These are phyloP conservation scores for Phaeodactylum tricornutum DNA, from an alignment of 108 stramenopile genomes.

Conservation along the genomic window DNA sequence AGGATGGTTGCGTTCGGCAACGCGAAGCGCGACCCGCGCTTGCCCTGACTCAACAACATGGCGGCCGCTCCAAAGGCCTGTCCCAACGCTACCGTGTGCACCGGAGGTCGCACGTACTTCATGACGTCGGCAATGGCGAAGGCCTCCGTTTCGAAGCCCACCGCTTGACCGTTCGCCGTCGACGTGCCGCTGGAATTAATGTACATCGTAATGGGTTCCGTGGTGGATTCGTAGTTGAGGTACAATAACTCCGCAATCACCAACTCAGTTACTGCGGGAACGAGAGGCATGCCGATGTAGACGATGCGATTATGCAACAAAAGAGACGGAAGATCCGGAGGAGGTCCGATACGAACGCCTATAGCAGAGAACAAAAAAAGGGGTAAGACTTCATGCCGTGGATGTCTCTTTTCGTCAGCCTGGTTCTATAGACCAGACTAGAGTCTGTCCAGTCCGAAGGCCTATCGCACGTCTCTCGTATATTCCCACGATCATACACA, in stretches of 20 bases:
- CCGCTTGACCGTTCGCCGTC: slow-evolving; percentile 79
- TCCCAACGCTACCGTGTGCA: slow-evolving; percentile 94
- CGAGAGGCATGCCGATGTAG: slow-evolving; percentile 98
- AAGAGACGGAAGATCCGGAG: slow-evolving; percentile 96
- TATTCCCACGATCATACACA: slow-evolving; percentile 9
- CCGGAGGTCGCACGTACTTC: slow-evolving; percentile 94
- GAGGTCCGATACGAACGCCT: slow-evolving; percentile 89
- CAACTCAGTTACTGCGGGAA: slow-evolving; percentile 93
- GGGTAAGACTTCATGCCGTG: slow-evolving; percentile 2
- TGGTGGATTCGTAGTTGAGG: slow-evolving; percentile 85
- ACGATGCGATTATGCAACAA: slow-evolving; percentile 97
- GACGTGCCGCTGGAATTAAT: slow-evolving; percentile 94
- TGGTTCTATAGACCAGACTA: no score
- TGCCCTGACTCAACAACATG: slow-evolving; percentile 90
- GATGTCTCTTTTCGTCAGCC: neutral
- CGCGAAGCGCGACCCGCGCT: slow-evolving; percentile 84
- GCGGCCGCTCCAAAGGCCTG: slow-evolving; percentile 95
- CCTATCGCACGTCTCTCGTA: no score
- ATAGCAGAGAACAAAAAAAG: slow-evolving; percentile 9
- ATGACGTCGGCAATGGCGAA: slow-evolving; percentile 98
- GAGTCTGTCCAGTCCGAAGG: no score
- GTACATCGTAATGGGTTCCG: slow-evolving; percentile 94
- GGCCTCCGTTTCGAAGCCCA: slow-evolving; percentile 96
- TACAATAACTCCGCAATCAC: slow-evolving; percentile 94
- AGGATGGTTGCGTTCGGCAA: slow-evolving; percentile 94